Conservation (phyloP, 768 basidiomycete species). For the Kwoniella mangroviensis region DNA sequence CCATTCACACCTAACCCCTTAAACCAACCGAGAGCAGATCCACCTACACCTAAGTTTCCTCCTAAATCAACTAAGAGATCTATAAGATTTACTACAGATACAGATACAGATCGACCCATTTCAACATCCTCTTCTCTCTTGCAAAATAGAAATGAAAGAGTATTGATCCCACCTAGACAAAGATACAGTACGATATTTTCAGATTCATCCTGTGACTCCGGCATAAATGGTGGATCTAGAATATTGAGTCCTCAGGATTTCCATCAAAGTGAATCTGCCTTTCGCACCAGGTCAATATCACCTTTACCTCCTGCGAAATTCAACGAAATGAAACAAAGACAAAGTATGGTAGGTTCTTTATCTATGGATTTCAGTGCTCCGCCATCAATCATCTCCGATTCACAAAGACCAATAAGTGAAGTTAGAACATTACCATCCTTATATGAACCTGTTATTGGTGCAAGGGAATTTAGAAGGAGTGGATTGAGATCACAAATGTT, state of each 20-base stretch:
- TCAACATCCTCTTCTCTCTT: background rate
- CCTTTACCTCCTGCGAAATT: background rate
- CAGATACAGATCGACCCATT: background rate
- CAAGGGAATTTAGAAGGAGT: conserved; percentile 4
- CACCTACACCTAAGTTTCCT: background rate
- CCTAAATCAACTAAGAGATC: background rate
- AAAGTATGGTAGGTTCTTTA: background rate
- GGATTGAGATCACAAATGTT: background rate
- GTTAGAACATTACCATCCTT: conserved; percentile 28
- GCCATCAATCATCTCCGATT: background rate
- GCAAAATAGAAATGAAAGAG: background rate
- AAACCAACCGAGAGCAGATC: background rate
- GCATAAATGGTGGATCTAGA: too few species aligned
- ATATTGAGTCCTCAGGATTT: background rate
- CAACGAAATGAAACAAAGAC: background rate
- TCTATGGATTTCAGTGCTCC: background rate
- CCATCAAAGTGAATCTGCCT: background rate
- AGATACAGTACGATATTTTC: background rate
- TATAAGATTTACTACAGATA: background rate
- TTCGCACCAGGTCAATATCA: background rate
- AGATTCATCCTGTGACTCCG: background rate
- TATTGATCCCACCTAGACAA: conserved; percentile 2
- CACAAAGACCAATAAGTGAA: background rate
- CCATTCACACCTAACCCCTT: conserved; percentile 3
- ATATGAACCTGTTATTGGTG: conserved; percentile 35